These are phyloP conservation scores for Rutstroemia sp. DNA, from an alignment of 2,329 filamentous ascomycete genomes.

Conservation along the genomic window DNA sequence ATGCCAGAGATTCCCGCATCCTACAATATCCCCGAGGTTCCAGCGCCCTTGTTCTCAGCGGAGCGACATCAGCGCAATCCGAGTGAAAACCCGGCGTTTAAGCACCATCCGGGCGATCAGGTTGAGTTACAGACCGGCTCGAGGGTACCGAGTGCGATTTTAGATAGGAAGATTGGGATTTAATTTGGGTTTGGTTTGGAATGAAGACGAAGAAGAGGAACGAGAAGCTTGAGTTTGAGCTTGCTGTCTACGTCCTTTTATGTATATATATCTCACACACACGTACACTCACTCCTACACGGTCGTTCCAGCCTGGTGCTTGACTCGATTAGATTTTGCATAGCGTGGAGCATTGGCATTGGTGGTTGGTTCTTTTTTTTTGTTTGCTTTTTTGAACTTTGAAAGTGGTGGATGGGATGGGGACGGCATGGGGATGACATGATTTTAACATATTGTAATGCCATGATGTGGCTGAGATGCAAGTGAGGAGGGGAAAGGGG, in stretches of 20 bases:
- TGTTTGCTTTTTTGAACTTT: neutral
- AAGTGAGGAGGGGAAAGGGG: neutral
- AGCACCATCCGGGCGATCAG: slow-evolving; percentile 28
- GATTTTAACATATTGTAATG: neutral
- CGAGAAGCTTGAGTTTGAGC: too few relatives aligned
- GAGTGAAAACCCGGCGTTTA: slow-evolving; percentile 26
- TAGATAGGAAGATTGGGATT: slow-evolving; percentile 25
- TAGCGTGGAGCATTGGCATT: slow-evolving; percentile 5
- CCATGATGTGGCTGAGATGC: neutral
- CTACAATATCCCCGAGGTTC: neutral
- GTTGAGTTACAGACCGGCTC: slow-evolving; percentile 21
- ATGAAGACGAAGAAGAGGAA: neutral
- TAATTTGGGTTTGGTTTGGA: neutral
- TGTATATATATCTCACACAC: neutral
- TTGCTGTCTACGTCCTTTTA: neutral
- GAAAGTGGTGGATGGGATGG: neutral
- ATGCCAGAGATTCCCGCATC: slow-evolving; percentile 22
- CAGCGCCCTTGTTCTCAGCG: slow-evolving; percentile 10
- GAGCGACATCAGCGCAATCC: slow-evolving; percentile 20
- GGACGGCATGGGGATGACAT: neutral
- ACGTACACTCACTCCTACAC: neutral
- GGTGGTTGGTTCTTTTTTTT: neutral
- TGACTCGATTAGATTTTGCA: slow-evolving; percentile 6
- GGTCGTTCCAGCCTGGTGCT: slow-evolving; percentile 10
- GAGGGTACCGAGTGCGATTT: slow-evolving; percentile 25